Evolutionary conservation across 1,284 basidiomycete genomes (phyloP).

Genomic region (Pulveroboletus sp.): DNA sequence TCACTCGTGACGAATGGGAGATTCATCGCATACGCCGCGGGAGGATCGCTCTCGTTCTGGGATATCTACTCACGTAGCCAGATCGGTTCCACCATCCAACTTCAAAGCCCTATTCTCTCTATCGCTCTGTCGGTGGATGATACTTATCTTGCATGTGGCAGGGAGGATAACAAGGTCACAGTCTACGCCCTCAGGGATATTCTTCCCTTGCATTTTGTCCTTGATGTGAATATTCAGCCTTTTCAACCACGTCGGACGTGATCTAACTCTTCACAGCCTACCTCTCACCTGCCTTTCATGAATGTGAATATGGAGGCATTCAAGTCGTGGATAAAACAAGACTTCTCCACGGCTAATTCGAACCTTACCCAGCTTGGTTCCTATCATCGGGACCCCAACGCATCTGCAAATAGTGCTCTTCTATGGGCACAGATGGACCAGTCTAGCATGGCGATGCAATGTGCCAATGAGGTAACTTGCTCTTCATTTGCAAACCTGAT

Average conservation of each 20-base stretch:
- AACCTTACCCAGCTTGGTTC: too few species aligned
- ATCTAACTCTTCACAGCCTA: background rate
- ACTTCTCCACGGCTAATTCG: background rate
- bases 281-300: constrained; percentile 8
- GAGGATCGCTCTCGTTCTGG: constrained; percentile 9
- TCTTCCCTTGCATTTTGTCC: constrained; percentile 4
- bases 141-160: constrained; percentile 10
- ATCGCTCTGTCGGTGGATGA: constrained; percentile 6
- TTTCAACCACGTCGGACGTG: background rate
- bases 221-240: constrained; percentile 8
- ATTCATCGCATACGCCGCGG: constrained; percentile 2
- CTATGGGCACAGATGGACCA: background rate
- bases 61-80: background rate
- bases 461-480: constrained; percentile 1
- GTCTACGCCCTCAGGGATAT: constrained; percentile 9
- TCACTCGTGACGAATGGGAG: constrained; percentile 8
- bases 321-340: constrained; percentile 7
- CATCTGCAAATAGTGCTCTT: constrained; percentile 2
- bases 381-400: accelerated
- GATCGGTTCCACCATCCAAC: constrained; percentile 4
- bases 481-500: background rate
- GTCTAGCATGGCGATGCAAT: background rate
- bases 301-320: background rate
- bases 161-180: constrained; percentile 6
- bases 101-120: background rate